These are phyloP conservation scores for Lentinus tigrinus DNA, from an alignment of 768 basidiomycete species.

Conservation along the genomic window DNA sequence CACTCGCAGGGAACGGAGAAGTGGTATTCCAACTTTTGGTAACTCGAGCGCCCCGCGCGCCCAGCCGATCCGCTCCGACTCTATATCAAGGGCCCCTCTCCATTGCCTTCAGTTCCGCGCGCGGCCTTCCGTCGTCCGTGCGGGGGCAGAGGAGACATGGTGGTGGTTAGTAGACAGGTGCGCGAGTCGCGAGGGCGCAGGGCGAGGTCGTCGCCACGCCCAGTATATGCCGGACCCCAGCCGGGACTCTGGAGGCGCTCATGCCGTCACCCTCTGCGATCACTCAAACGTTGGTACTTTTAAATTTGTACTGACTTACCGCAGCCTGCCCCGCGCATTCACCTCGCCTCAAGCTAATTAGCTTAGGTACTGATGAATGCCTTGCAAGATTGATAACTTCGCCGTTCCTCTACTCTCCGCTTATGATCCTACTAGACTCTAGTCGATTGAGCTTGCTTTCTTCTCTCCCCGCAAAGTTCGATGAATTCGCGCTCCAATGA, in stretches of 20 bases:
- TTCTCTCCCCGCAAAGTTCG: no score
- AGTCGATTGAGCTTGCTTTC: no score
- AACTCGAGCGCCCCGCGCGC: slow-evolving; percentile 1
- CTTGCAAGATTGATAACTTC: no score
- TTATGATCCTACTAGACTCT: no score
- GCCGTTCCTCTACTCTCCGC: no score
- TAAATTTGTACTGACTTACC: no score
- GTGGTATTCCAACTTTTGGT: slow-evolving; percentile 14
- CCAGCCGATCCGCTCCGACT: slow-evolving; percentile 11
- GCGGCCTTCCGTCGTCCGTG: neutral
- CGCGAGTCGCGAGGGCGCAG: neutral
- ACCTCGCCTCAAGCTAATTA: no score
- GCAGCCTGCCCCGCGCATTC: no score
- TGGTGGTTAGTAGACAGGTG: neutral
- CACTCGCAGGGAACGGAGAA: slow-evolving; percentile 18
- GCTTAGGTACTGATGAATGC: no score
- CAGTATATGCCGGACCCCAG: neutral
- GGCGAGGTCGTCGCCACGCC: neutral
- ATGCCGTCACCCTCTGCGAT: neutral
- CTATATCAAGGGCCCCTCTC: neutral
- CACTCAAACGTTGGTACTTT: no score
- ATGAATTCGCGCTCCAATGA: no score
- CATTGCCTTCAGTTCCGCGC: neutral
- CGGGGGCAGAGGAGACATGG: neutral
- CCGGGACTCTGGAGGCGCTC: neutral